Conservation (phyloP, 2,329 filamentous ascomycete species). For the Aspergillus flavus region DNA sequence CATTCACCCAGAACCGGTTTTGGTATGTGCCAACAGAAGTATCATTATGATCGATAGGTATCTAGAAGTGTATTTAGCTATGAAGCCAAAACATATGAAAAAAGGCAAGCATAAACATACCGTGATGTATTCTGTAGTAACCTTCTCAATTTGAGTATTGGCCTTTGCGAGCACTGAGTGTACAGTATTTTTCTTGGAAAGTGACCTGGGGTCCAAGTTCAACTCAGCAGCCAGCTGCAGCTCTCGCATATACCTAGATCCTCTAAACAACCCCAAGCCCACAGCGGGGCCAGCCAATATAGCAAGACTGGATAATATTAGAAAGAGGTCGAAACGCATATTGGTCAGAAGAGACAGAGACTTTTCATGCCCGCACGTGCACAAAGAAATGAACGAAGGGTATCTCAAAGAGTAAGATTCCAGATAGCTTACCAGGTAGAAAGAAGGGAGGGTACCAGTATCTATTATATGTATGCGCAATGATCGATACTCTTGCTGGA, state of each 20-base stretch:
- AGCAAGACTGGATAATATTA: slow-evolving; percentile 1
- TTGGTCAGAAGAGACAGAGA: neutral
- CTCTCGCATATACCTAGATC: slow-evolving; percentile 17
- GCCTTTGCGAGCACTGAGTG: neutral
- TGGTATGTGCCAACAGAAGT: slow-evolving; percentile 52
- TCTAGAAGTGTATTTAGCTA: slow-evolving; percentile 14
- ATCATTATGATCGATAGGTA: slow-evolving; percentile 37
- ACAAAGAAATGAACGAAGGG: neutral
- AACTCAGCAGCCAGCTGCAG: slow-evolving; percentile 23
- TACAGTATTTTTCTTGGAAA: neutral
- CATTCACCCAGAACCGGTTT: slow-evolving; percentile 59
- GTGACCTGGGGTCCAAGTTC: slow-evolving; percentile 21
- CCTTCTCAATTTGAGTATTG: neutral
- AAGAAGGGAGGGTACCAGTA: neutral
- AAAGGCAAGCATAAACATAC: slow-evolving; percentile 10
- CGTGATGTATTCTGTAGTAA: slow-evolving; percentile 20
- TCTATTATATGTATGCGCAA: neutral
- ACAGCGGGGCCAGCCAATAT: slow-evolving; percentile 16
- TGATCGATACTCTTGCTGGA: neutral
- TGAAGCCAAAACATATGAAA: neutral
- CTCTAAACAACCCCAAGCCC: slow-evolving; percentile 17
- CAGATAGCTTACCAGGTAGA: neutral
- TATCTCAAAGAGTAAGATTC: neutral
- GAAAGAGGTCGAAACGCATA: slow-evolving; percentile 5
- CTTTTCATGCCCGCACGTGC: neutral